These are phyloP conservation scores for Tephrocybe sp. DNA, from an alignment of 768 basidiomycete genomes.

Conservation along the genomic window DNA sequence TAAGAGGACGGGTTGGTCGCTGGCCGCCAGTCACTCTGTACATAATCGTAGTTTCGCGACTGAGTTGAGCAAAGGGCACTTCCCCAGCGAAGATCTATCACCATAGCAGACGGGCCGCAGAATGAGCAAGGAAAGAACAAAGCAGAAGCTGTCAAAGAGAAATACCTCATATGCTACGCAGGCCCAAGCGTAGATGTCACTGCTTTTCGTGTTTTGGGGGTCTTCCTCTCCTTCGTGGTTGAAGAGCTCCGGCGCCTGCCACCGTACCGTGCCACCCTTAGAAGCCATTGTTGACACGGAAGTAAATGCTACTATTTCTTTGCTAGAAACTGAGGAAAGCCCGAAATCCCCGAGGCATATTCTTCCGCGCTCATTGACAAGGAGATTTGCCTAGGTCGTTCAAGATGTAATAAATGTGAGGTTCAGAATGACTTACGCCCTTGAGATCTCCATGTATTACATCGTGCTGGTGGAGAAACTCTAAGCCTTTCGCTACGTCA, in stretches of 20 bases:
- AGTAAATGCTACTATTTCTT: conserved; percentile 14
- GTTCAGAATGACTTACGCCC: not conserved
- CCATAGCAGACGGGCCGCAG: too few species aligned
- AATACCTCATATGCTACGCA: conserved; percentile 9
- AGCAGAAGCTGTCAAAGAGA: not conserved
- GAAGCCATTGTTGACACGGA: conserved; percentile 12
- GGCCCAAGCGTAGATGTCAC: conserved; percentile 26
- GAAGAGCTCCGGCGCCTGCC: conserved; percentile 26
- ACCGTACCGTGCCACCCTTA: conserved; percentile 20
- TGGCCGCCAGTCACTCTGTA: not conserved
- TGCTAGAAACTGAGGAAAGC: conserved; percentile 18
- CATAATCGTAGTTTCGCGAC: not conserved
- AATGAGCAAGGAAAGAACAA: not conserved
- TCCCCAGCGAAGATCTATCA: conserved; percentile 7
- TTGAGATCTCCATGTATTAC: conserved; percentile 2
- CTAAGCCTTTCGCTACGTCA: conserved; percentile 24
- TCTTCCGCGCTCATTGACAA: conserved; percentile 18
- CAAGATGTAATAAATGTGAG: too few species aligned
- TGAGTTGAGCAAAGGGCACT: not conserved
- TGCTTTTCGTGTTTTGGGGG: conserved; percentile 14
- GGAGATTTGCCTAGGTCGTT: conserved; percentile 21
- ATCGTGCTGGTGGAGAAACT: conserved; percentile 4
- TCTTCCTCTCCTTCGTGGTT: not conserved
- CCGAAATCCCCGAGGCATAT: conserved; percentile 27
- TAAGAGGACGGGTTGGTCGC: not conserved